Evolutionary conservation across 192 early-diverging fungal species (phyloP), one percentile per base, ranked within the genome.

Genomic region (Linnemannia schmuckeri): DNA sequence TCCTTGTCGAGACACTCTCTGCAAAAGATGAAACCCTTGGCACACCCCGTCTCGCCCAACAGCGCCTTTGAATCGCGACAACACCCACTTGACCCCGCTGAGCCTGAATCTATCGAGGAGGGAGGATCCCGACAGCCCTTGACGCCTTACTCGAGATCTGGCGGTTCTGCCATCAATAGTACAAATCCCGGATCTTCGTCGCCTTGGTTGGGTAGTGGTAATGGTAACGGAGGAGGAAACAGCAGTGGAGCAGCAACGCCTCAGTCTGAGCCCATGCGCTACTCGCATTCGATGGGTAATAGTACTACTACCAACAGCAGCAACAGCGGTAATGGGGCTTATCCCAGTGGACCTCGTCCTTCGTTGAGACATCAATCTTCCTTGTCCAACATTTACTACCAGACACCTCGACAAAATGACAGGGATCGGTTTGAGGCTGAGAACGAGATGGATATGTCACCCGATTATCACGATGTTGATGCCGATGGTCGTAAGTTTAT

Each of bases 401-500:
- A 82, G 70, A 74, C 77, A 10, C 77, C 83, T 40, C 63, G 78
- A 40, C 54, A 30, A 13, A 78, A 85, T 18, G 73, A 85, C 54
- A 73, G 63, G 7, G 78, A 79, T 17, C 33, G 72, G 5, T 85
- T 76, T 76, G 83, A 75, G 1, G 73, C 49, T n/a, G 83, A 85
- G 13, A 69, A 70, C 30, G 74, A 80, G 15, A 61, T 75, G 66
- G 81, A 77, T 24, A 63, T 73, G 47, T 82, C 81, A 8, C 81
- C 81, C 15, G 81, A 82, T 7, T 82, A 82, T 22, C 69, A 76
- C 8, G 76, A 78, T 68, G 37, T 79, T 6, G 83, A 85, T 68
- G 15, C 70, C 9, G 83, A 85, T 70, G 70, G 78, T 44, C 78
- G 83, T 85, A 80, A 72, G 83, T 85, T 15, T 27, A 15, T 47